Evolutionary conservation across 192 early-diverging fungal species (phyloP).

Genomic region (Chytriomyces hyalinus): DNA sequence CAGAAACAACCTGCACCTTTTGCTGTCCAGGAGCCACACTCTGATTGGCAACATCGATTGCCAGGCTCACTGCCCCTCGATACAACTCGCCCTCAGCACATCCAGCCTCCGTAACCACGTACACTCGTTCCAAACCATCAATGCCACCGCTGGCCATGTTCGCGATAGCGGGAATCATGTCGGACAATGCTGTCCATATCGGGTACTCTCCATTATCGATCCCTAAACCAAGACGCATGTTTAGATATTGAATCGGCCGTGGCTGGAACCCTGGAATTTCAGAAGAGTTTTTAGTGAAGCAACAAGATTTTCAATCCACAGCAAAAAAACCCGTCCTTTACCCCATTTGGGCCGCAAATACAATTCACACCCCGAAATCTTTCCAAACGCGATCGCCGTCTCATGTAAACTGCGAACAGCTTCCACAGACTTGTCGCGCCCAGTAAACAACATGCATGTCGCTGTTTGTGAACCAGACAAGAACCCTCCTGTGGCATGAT

Average conservation of each 20-base stretch:
- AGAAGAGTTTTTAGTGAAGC: background rate
- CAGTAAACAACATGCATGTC: constrained; percentile 24
- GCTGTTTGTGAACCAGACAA: background rate
- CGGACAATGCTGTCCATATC: background rate
- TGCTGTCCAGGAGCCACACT: background rate
- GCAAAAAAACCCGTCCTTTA: background rate
- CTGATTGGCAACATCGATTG: background rate
- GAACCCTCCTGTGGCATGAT: too few relatives aligned
- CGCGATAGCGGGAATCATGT: constrained; percentile 24
- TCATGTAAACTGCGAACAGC: background rate
- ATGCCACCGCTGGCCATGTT: constrained; percentile 13
- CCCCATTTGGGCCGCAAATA: constrained; percentile 25
- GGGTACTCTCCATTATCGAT: constrained; percentile 19
- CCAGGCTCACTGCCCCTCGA: background rate
- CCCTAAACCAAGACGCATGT: constrained; percentile 17
- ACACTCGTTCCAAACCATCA: background rate
- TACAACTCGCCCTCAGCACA: background rate
- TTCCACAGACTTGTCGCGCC: background rate
- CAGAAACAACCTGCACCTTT: background rate
- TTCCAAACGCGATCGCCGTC: constrained; percentile 4
- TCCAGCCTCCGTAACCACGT: constrained; percentile 1
- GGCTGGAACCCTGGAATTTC: constrained; percentile 10
- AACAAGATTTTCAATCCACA: background rate
- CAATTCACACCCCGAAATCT: background rate
- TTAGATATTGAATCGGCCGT: constrained; percentile 12